Base-by-base conservation (phyloP, 164 flowering plant genomes). In the Echeveria elegans region DNA sequence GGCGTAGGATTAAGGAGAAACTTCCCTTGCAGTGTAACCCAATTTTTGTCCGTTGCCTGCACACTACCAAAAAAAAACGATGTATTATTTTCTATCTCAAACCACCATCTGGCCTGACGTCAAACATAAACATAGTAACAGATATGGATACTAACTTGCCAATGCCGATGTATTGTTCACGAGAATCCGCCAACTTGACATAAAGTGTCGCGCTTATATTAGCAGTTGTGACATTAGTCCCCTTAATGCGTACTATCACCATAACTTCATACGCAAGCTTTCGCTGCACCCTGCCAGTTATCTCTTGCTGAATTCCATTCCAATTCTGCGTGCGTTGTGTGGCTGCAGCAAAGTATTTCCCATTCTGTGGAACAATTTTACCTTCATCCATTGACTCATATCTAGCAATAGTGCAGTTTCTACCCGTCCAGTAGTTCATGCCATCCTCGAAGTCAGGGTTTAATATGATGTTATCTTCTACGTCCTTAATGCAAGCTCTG, bases 261-360 rank as follows among this genome's bases (percentile, higher is more conserved):
- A 81, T 68, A 48, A 82, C 84, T 38, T 84, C 87, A 69, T 93
- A 93, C 29, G 82, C 92, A 71, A 86, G 88, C 82, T 90, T 90
- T 69, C 93, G 48, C 73, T 86, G 83, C 37, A 88, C 81, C 67
- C 86, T 77, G 72, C 84, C 95, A 18, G 96, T 88, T 68, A 94
- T 87, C 62, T 87, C 99, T 78, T 91, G 98, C 78, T 91, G 95
- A 74, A 94, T 84, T 2, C 97, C 97, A 41, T 91, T 89, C 97
- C 97, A 94, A 69, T 37, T 80, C 70, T 89, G 92, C 2, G 85
- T 78, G 14, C 95, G 87, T 36, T 83, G 87, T 8, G 86, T 87
- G 72, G 97, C 86, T 70, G 90, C 79, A 65, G 87, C 99, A 77
- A 94, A 91, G 64, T 69, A 73, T 63, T 85, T 89, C 50, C 97